Conservation (phyloP, 2,329 filamentous ascomycete genomes). For the Pseudocercospora ulei region DNA sequence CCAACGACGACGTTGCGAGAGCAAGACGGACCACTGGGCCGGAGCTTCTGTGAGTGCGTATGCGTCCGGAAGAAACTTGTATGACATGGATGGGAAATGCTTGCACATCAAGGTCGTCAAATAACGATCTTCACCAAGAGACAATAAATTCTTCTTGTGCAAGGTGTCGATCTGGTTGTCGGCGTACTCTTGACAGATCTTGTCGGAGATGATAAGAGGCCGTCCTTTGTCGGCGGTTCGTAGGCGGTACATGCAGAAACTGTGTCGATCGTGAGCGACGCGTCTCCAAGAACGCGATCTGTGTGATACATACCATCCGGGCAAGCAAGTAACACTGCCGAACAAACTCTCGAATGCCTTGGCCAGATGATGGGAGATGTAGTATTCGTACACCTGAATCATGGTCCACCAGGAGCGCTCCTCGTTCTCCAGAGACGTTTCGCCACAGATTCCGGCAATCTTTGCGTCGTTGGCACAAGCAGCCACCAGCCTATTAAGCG, state of each 20-base stretch:
- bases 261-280: slow-evolving; percentile 49
- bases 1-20: slow-evolving; percentile 98
- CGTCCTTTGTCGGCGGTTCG: slow-evolving; percentile 89
- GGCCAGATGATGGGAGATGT: slow-evolving; percentile 91
- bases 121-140: slow-evolving; percentile 93
- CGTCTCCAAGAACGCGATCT: slow-evolving; percentile 11
- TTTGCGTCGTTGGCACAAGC: slow-evolving; percentile 88
- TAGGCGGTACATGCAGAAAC: slow-evolving; percentile 98
- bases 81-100: slow-evolving; percentile 89
- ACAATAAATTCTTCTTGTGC: slow-evolving; percentile 86
- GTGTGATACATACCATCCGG: slow-evolving; percentile 70
- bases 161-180: slow-evolving; percentile 85
- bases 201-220: slow-evolving; percentile 85
- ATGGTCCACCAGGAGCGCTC: slow-evolving; percentile 97
- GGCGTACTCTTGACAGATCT: slow-evolving; percentile 76
- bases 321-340: slow-evolving; percentile 95
- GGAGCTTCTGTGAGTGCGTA: slow-evolving; percentile 90
- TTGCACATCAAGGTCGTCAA: slow-evolving; percentile 97
- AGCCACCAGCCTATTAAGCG: slow-evolving; percentile 82
- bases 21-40: slow-evolving; percentile 82
- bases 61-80: slow-evolving; percentile 90
- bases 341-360: slow-evolving; percentile 98
- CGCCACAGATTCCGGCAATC: slow-evolving; percentile 94
- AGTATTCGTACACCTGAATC: slow-evolving; percentile 99
- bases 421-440: slow-evolving; percentile 92